phyloP scores from a whole-genome alignment of 306 rosid genomes.

The Acmispon strigosus region DNA sequence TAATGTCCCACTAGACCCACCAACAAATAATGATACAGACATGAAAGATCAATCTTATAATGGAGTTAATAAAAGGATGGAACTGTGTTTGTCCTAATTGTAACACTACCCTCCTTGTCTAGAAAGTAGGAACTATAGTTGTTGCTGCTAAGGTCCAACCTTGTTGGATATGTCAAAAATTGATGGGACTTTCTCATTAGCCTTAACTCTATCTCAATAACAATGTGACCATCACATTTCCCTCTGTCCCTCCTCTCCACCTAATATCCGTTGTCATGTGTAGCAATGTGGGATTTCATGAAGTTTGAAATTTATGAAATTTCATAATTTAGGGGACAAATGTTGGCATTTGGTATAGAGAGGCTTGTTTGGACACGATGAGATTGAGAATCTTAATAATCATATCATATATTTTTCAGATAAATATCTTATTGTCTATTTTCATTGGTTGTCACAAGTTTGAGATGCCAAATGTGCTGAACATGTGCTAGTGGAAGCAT shows the following conservation, averaged over 20 bases:
- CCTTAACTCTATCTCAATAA: conserved; percentile 15
- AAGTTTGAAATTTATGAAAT: background rate
- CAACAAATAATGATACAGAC: conserved; percentile 27
- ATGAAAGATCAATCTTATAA: conserved; percentile 22
- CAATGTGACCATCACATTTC: conserved; percentile 20
- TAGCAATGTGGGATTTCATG: conserved; percentile 3
- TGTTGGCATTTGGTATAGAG: background rate
- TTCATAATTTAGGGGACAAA: background rate
- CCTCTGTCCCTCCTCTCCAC: too few species aligned
- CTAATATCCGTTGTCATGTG: conserved; percentile 8
- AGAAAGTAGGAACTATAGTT: background rate
- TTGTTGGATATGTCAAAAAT: conserved; percentile 4
- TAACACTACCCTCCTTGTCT: conserved; percentile 13
- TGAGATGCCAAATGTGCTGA: conserved; percentile 6
- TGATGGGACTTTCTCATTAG: background rate
- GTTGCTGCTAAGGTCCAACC: conserved; percentile 21
- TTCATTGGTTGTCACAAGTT: background rate
- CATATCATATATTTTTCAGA: background rate
- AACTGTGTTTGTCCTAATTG: conserved; percentile 29
- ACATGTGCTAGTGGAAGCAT: conserved; percentile 15
- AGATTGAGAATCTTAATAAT: background rate
- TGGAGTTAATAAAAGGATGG: conserved; percentile 21
- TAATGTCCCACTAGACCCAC: conserved; percentile 30
- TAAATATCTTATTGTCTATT: background rate
- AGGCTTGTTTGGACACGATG: background rate